Conservation (phyloP, 768 basidiomycete species). For the Pholiota molesta region DNA sequence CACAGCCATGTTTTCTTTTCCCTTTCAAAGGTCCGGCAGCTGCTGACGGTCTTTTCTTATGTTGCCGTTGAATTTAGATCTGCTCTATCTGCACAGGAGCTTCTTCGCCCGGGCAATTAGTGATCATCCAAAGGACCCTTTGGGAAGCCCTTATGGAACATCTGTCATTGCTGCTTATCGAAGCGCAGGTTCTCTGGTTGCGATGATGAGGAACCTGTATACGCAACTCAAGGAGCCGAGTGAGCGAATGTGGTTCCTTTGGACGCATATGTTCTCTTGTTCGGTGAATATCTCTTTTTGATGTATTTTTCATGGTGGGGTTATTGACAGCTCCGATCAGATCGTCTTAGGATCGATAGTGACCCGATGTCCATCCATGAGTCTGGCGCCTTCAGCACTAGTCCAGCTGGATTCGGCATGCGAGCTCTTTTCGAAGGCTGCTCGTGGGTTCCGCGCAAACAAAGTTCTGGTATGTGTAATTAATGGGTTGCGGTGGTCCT, state of each 20-base stretch:
- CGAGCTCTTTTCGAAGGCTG: conserved; percentile 72
- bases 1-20: conserved; percentile 5
- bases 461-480: conserved; percentile 58
- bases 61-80: conserved; percentile 42
- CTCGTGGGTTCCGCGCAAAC: conserved; percentile 63
- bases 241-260: conserved; percentile 67
- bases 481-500: background rate
- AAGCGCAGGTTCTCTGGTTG: conserved; percentile 71
- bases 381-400: conserved; percentile 73
- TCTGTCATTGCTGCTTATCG: conserved; percentile 77
- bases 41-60: conserved; percentile 16
- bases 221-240: conserved; percentile 64
- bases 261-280: conserved; percentile 69
- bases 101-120: conserved; percentile 76
- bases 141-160: conserved; percentile 72
- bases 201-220: conserved; percentile 69
- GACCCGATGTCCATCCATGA: conserved; percentile 79
- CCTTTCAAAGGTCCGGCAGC: background rate
- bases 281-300: conserved; percentile 45
- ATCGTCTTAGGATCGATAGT: conserved; percentile 78
- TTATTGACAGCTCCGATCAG: conserved; percentile 30
- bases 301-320: background rate
- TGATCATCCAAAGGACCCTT: conserved; percentile 73
- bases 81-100: conserved; percentile 71
- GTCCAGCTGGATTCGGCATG: conserved; percentile 76